Base-by-base conservation (phyloP, 208 protist species). In the Leishmania gerbilli region DNA sequence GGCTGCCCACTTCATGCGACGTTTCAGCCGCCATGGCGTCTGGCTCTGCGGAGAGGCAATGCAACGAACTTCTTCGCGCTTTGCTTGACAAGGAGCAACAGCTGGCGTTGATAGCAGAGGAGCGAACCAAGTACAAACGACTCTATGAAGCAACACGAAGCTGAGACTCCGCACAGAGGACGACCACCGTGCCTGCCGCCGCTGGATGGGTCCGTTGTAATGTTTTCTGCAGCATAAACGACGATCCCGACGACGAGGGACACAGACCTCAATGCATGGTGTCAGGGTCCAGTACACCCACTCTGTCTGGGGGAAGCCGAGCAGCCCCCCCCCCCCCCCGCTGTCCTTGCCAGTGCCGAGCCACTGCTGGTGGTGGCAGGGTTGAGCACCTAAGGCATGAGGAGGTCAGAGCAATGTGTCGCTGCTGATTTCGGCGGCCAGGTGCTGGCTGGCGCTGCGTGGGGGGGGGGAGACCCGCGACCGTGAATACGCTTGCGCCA, bases 31-130 rank as follows among this genome's bases (percentile, higher is more conserved):
- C 53, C 15, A 47, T 65, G 55, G 27, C 74, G n/a, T 21, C 74
- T 49, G 24, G 19, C 42, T 40, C 53, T 40, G 47, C 76, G 8
- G 85, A 86, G 62, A 19, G 77, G 24, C 78, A 80, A 31, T 91
- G 87, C 71, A 87, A 82, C 65, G 93, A 96, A 84, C 79, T 96
- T 37, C 76, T 96, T 64, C 83, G 90, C 60, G 90, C 90, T 37
- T 76, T 96, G 71, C 82, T 95, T 47, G 90, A 94, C 71, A 96
- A 95, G 68, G 93, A 96, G 79, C 79, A 89, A 24, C 91, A 95
- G 51, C 67, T 96, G 11, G 84, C 89, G 27, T 80, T 89, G 68
- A 55, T 96, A 1, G 79, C 71, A 9, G 87, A 84, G 49, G 88
- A 92, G 82, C 84, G 84, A 47, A 86, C 87, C 49, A 76, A 40